Percentiles rank a stretch among this genome's conserved stretches.
These are phyloP conservation scores for Rhizoclosmatium sp. DNA, from an alignment of 192 early-diverging fungal genomes.

Conservation along the genomic window DNA sequence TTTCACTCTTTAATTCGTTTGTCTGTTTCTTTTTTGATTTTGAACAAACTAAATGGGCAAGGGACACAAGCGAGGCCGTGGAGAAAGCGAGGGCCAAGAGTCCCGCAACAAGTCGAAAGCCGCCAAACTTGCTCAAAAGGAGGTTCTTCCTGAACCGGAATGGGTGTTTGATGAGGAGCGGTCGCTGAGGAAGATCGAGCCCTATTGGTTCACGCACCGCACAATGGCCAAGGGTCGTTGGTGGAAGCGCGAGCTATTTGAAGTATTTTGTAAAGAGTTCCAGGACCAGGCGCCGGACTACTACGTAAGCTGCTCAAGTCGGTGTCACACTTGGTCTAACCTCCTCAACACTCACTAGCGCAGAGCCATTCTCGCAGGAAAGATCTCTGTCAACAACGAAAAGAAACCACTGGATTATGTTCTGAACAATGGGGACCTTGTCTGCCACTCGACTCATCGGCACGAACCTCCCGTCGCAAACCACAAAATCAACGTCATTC, in stretches of 20 bases:
- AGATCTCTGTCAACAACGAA: slow-evolving; percentile 82
- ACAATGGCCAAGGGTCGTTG: slow-evolving; percentile 89
- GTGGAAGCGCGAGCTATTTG: slow-evolving; percentile 75
- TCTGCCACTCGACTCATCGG: slow-evolving; percentile 88
- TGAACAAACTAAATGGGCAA: not conserved
- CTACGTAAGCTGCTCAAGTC: slow-evolving; percentile 60
- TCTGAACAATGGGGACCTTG: slow-evolving; percentile 79
- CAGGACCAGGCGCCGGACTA: slow-evolving; percentile 82
- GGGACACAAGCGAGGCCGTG: not conserved
- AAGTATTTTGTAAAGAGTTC: slow-evolving; percentile 89
- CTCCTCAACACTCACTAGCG: not conserved
- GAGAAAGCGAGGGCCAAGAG: not conserved
- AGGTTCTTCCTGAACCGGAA: not conserved
- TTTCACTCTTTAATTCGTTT: no score
- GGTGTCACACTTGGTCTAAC: not conserved
- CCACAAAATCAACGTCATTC: slow-evolving; percentile 68
- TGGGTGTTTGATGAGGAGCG: not conserved
- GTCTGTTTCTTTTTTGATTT: no score
- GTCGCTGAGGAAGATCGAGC: slow-evolving; percentile 59
- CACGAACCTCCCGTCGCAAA: slow-evolving; percentile 93
- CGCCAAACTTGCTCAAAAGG: not conserved
- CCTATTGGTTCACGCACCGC: slow-evolving; percentile 84
- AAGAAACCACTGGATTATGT: slow-evolving; percentile 63
- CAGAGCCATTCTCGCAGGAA: slow-evolving; percentile 78
- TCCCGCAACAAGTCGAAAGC: not conserved